Evolutionary conservation across 2,329 filamentous ascomycete genomes (phyloP).

Genomic region (Fusarium solani-melongenae): DNA sequence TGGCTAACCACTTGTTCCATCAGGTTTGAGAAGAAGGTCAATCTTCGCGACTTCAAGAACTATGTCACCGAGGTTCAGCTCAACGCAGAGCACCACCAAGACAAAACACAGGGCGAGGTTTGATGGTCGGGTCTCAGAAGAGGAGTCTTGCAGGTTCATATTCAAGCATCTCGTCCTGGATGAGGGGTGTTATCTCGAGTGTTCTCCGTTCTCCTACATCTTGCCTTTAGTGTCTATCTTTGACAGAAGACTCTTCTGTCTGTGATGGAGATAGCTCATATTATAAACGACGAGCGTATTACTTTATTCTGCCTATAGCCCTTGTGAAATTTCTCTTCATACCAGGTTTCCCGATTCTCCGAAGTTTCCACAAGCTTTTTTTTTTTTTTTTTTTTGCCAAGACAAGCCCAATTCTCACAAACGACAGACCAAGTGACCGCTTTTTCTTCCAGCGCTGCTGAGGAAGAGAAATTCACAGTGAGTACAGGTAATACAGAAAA

Average conservation of each 20-base stretch:
- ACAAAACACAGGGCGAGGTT: not conserved
- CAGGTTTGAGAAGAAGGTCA: slow-evolving; percentile 25
- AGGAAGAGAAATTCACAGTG: not conserved
- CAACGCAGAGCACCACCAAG: not conserved
- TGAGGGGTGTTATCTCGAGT: not conserved
- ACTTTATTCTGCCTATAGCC: not conserved
- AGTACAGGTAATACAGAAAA: not conserved
- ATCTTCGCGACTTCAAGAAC: slow-evolving; percentile 14
- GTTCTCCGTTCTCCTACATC: not conserved
- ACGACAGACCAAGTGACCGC: not conserved
- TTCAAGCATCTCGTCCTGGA: not conserved
- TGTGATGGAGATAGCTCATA: not conserved
- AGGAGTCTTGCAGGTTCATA: no score
- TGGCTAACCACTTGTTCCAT: not conserved
- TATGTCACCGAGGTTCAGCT: slow-evolving; percentile 26
- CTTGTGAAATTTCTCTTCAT: not conserved
- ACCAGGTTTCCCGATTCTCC: not conserved
- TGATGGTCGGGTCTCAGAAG: not conserved
- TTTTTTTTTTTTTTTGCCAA: accelerated
- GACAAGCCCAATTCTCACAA: no score
- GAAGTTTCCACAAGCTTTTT: not conserved
- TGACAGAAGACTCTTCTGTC: not conserved
- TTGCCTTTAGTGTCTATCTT: not conserved
- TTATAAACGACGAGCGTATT: not conserved
- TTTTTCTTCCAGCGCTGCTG: no score